Percentiles rank a stretch among this genome's conserved stretches.
Evolutionary conservation across 148 eudicot species (phyloP).

Genomic region (Rhododendron williamsianum): DNA sequence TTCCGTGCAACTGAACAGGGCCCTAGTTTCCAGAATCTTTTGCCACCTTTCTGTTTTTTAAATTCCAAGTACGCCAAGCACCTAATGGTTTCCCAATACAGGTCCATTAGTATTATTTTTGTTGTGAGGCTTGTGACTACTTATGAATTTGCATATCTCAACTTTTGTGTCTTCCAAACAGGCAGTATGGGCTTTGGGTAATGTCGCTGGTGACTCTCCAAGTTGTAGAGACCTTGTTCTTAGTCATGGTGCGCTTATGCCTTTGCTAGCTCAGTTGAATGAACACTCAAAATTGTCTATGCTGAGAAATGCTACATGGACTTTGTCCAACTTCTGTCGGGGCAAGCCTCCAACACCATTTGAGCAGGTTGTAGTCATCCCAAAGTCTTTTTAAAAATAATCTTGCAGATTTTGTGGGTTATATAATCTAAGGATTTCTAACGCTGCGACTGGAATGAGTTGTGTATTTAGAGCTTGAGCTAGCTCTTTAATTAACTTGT

Average conservation of each 20-base stretch:
- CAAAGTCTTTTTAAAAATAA: background rate
- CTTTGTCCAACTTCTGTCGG: constrained; percentile 83
- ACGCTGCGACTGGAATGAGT: background rate
- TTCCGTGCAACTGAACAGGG: background rate
- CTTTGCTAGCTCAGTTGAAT: constrained; percentile 81
- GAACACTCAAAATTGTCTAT: constrained; percentile 80
- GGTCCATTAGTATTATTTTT: background rate
- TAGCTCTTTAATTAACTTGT: background rate
- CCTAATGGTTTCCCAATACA: background rate
- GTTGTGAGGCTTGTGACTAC: background rate
- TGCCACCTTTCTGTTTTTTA: background rate
- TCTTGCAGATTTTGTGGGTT: background rate
- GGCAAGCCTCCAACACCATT: constrained; percentile 92
- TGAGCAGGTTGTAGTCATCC: constrained; percentile 51
- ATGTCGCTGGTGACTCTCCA: constrained; percentile 96
- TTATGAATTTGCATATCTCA: constrained; percentile 2
- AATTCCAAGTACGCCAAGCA: background rate
- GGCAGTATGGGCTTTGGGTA: constrained; percentile 98
- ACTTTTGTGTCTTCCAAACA: constrained; percentile 21
- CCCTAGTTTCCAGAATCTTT: background rate
- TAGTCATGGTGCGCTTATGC: constrained; percentile 72
- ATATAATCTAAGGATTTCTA: background rate
- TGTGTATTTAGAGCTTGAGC: background rate
- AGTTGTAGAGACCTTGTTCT: constrained; percentile 85
- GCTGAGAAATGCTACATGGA: constrained; percentile 98